These are phyloP conservation scores for Mucor saturninus DNA, from an alignment of 371 early-diverging fungal species.

Conservation along the genomic window DNA sequence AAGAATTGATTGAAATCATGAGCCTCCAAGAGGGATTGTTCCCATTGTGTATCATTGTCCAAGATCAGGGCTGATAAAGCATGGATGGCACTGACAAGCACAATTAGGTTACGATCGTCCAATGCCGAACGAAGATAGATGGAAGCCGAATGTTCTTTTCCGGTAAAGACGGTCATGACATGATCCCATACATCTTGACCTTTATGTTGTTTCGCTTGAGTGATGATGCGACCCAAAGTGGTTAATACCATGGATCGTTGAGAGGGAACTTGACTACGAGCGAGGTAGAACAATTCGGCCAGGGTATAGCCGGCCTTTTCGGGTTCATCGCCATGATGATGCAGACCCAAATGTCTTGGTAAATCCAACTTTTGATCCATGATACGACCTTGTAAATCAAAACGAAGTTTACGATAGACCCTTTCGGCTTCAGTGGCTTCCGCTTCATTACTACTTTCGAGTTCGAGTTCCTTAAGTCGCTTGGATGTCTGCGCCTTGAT, in stretches of 20 bases:
- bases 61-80: conserved; percentile 52
- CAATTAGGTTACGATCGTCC: conserved; percentile 70
- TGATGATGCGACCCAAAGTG: conserved; percentile 65
- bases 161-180: conserved; percentile 41
- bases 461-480: background rate
- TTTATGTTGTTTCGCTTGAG: conserved; percentile 45
- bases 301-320: conserved; percentile 87
- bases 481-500: conserved; percentile 11
- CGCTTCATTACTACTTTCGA: conserved; percentile 13
- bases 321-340: conserved; percentile 90
- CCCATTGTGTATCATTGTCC: conserved; percentile 28
- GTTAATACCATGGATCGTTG: conserved; percentile 80
- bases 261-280: conserved; percentile 81
- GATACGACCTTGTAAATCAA: conserved; percentile 78
- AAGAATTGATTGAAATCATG: conserved; percentile 30
- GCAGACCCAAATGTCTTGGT: conserved; percentile 73
- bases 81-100: conserved; percentile 56
- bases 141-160: conserved; percentile 43
- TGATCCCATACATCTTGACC: conserved; percentile 33
- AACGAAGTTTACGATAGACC: conserved; percentile 57
- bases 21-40: conserved; percentile 1
- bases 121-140: conserved; percentile 66
- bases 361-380: conserved; percentile 59
- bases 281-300: conserved; percentile 79
- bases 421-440: conserved; percentile 25